Conservation (phyloP, 768 basidiomycete genomes). For the Neoboletus subvelutipes region DNA sequence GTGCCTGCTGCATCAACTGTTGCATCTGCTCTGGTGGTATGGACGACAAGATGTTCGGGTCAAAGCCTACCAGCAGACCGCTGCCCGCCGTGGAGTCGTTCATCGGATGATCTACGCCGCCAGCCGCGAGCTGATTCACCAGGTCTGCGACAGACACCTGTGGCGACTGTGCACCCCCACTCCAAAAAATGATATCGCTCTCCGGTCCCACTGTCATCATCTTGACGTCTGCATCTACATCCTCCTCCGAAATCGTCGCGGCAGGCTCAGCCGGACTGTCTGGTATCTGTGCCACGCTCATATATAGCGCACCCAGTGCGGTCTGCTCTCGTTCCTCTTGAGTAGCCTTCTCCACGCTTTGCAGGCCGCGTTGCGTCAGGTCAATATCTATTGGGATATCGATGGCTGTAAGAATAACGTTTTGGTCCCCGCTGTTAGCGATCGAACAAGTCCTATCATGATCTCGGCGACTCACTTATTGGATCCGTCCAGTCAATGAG, state of each 20-base stretch:
- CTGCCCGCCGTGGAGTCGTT: conserved; percentile 32
- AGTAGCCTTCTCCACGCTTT: conserved; percentile 63
- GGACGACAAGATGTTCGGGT: conserved; percentile 42
- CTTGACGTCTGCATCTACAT: conserved; percentile 60
- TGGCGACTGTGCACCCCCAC: conserved; percentile 32
- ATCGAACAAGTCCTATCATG: conserved; percentile 17
- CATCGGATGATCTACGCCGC: conserved; percentile 42
- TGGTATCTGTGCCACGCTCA: conserved; percentile 68
- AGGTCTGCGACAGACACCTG: conserved; percentile 64
- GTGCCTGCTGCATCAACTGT: conserved; percentile 51
- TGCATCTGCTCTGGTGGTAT: conserved; percentile 62
- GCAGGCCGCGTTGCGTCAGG: conserved; percentile 53
- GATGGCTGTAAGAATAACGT: conserved; percentile 42
- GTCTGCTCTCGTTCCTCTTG: conserved; percentile 82
- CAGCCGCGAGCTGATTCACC: conserved; percentile 59
- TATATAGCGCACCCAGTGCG: conserved; percentile 73
- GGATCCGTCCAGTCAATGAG: conserved; percentile 85
- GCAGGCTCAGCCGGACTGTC: conserved; percentile 74
- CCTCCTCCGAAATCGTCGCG: conserved; percentile 60
- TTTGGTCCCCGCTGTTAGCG: conserved; percentile 16
- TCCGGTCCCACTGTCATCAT: conserved; percentile 71
- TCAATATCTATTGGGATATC: conserved; percentile 63
- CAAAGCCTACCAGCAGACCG: conserved; percentile 39
- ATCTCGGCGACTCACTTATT: conserved; percentile 54
- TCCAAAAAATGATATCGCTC: conserved; percentile 66